Conservation (phyloP, 306 rosid genomes). For the Dalbergia oliveri region DNA sequence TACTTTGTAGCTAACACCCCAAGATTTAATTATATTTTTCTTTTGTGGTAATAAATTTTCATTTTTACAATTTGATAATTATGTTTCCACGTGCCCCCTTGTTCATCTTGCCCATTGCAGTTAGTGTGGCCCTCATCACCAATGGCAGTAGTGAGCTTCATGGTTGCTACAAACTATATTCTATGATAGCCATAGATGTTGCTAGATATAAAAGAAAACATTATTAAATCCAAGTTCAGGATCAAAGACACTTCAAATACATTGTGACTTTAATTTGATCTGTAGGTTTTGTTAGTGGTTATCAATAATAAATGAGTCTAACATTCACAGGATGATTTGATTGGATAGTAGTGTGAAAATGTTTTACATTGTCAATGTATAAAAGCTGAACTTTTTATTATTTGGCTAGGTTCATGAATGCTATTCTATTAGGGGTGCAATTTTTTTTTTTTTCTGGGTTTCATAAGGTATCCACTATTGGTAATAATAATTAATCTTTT, state of each 20-base stretch:
- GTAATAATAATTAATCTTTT: too few species aligned
- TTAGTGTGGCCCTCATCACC: background rate
- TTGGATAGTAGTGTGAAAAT: too few species aligned
- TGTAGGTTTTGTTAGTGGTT: too few species aligned
- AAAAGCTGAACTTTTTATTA: too few species aligned
- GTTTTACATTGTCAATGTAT: too few species aligned
- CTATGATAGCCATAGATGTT: background rate
- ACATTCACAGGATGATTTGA: too few species aligned
- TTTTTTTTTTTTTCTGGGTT: too few species aligned
- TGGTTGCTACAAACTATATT: background rate
- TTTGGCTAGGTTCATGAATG: too few species aligned
- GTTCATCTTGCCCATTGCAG: constrained; percentile 18
- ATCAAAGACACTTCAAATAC: background rate
- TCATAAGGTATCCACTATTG: too few species aligned
- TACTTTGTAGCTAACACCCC: constrained; percentile 53
- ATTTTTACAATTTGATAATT: constrained; percentile 10
- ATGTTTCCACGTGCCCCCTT: background rate
- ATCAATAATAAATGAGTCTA: too few species aligned
- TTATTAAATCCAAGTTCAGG: background rate
- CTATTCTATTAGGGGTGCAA: too few species aligned
- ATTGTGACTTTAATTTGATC: too few species aligned
- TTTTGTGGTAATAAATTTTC: constrained; percentile 33
- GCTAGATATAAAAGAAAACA: background rate
- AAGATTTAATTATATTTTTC: constrained; percentile 47
- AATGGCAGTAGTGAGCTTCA: background rate